phyloP scores from a whole-genome alignment of 2,329 filamentous ascomycete genomes.

The Teratosphaeria viscida region DNA sequence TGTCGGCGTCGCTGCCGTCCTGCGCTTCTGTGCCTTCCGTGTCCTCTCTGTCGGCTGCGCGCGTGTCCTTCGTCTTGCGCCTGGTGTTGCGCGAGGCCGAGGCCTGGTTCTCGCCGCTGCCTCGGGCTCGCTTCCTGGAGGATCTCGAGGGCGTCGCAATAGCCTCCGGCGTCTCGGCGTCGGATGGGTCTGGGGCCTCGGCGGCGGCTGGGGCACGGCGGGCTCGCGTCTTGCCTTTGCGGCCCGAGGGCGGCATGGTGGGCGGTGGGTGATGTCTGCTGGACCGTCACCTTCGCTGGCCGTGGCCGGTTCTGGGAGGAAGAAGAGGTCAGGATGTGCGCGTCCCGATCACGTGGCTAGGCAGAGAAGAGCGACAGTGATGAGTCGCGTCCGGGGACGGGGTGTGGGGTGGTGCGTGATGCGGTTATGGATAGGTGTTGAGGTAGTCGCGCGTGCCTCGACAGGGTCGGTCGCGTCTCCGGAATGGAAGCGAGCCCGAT shows the following conservation, averaged over 20 bases:
- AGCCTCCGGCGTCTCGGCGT: constrained; percentile 35
- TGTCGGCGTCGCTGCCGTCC: constrained; percentile 29
- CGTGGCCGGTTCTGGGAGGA: neutral
- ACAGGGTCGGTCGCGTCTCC: neutral
- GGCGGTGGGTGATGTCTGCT: neutral
- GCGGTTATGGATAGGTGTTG: neutral
- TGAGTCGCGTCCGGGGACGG: neutral
- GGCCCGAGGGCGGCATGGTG: constrained; percentile 23
- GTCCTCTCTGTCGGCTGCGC: constrained; percentile 22
- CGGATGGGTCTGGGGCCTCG: constrained; percentile 24
- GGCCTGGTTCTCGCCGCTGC: constrained; percentile 17
- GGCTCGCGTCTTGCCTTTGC: constrained; percentile 24
- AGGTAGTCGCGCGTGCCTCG: neutral
- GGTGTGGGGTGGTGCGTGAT: too few relatives aligned
- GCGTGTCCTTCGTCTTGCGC: constrained; percentile 25
- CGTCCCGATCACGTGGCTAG: neutral
- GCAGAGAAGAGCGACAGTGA: neutral
- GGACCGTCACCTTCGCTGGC: neutral
- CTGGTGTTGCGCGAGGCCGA: constrained; percentile 20
- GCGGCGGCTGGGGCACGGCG: constrained; percentile 19
- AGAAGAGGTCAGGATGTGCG: too few relatives aligned
- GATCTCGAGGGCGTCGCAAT: constrained; percentile 39
- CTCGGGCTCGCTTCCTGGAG: constrained; percentile 34
- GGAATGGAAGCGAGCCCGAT: neutral
- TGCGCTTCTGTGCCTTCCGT: constrained; percentile 29